Conservation (phyloP, 371 early-diverging fungal species). For the Smittium culicis region DNA sequence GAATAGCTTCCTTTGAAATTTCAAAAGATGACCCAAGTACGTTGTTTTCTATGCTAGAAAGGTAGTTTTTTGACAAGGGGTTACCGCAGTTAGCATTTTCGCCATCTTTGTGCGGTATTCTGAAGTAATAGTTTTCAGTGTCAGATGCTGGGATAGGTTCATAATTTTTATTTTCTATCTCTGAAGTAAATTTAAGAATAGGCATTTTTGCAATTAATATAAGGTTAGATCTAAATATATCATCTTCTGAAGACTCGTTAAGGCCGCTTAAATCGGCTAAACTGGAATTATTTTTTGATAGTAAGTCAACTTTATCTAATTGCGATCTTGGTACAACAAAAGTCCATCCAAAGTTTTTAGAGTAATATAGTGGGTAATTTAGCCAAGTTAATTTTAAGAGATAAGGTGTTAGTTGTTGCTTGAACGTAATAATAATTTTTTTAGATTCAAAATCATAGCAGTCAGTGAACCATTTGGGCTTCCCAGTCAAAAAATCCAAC, state of each 20-base stretch:
- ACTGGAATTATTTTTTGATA: slow-evolving; percentile 14
- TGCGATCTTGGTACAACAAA: slow-evolving; percentile 43
- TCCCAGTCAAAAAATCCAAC: slow-evolving; percentile 37
- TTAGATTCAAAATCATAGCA: slow-evolving; percentile 46
- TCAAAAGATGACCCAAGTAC: slow-evolving; percentile 52
- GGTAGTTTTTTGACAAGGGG: slow-evolving; percentile 70
- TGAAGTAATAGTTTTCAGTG: slow-evolving; percentile 36
- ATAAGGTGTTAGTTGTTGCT: slow-evolving; percentile 64
- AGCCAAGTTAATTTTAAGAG: slow-evolving; percentile 73
- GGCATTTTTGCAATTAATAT: neutral
- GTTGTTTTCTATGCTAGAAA: slow-evolving; percentile 62
- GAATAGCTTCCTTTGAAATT: slow-evolving; percentile 64
- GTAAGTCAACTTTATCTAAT: neutral
- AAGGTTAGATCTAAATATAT: neutral
- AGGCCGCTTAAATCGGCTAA: neutral
- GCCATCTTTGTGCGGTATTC: slow-evolving; percentile 81
- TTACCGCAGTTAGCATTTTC: slow-evolving; percentile 69
- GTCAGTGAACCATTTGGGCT: slow-evolving; percentile 79
- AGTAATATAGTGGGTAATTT: slow-evolving; percentile 62
- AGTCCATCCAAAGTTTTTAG: slow-evolving; percentile 61
- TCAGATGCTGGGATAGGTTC: slow-evolving; percentile 32
- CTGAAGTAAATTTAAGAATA: slow-evolving; percentile 9
- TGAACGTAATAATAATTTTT: slow-evolving; percentile 46
- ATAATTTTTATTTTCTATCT: slow-evolving; percentile 33
- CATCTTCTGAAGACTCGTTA: slow-evolving; percentile 1